A percentile compares a stretch with the other conserved stretches of the same genome.
phyloP scores from a whole-genome alignment of 257 asterid genomes.

The Fraxinus anomala region DNA sequence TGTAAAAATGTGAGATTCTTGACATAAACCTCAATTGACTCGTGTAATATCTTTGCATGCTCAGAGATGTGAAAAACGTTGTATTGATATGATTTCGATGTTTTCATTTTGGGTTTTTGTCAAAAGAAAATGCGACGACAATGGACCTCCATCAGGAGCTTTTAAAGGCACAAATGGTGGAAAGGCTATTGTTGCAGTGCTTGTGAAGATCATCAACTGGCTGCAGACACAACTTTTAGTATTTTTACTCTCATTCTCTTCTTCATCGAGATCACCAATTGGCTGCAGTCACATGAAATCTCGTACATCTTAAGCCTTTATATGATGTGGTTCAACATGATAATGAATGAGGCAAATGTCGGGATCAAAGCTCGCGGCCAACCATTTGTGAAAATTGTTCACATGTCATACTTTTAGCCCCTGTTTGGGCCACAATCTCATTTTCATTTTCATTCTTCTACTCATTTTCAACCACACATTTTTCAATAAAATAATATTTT shows the following conservation, averaged over 20 bases:
- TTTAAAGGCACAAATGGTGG: slow-evolving; percentile 66
- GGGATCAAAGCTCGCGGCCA: too few relatives aligned
- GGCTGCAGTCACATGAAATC: too few relatives aligned
- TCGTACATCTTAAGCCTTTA: not conserved
- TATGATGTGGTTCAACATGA: not conserved
- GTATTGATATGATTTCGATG: not conserved
- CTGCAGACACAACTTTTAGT: slow-evolving; percentile 72
- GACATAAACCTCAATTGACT: not conserved
- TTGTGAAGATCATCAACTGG: slow-evolving; percentile 73
- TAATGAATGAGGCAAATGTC: too few relatives aligned
- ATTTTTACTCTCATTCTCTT: not conserved
- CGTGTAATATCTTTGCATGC: not conserved
- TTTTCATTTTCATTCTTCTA: too few relatives aligned
- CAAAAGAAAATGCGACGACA: slow-evolving; percentile 55
- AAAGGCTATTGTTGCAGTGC: slow-evolving; percentile 69
- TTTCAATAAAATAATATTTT: too few relatives aligned
- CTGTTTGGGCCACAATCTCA: too few relatives aligned
- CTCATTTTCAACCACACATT: too few relatives aligned
- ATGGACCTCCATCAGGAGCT: slow-evolving; percentile 45
- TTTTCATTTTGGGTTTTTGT: not conserved
- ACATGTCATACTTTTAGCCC: too few relatives aligned
- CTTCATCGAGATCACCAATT: not conserved
- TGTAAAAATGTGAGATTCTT: not conserved
- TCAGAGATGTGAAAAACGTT: not conserved
- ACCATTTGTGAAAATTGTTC: too few relatives aligned